These are phyloP conservation scores for Aspergillus pseudotamarii DNA, from an alignment of 2,329 filamentous ascomycete species.

Conservation along the genomic window DNA sequence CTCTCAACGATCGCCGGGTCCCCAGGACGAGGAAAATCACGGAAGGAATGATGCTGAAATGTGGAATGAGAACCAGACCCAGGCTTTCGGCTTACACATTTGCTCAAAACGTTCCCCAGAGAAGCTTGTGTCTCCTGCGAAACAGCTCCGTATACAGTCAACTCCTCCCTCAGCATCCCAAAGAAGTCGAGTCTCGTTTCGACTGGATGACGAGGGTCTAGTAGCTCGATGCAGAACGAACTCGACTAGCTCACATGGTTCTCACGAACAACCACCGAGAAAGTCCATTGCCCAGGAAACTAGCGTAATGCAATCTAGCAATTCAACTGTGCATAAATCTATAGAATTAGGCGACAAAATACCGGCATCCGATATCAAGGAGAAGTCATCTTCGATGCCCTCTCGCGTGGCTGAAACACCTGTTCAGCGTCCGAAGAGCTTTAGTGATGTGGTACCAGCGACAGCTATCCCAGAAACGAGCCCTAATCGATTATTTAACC, in stretches of 20 bases:
- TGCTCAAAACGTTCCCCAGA: constrained; percentile 11
- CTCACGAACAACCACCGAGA: constrained; percentile 11
- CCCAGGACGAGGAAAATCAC: constrained; percentile 10
- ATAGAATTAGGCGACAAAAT: constrained; percentile 10
- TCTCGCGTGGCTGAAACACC: constrained; percentile 46
- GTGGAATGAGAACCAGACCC: constrained; percentile 7
- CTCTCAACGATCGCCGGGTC: constrained; percentile 38
- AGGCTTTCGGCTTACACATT: constrained; percentile 4
- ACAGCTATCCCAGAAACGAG: constrained; percentile 45
- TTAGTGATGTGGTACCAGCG: constrained; percentile 31
- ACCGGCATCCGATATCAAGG: constrained; percentile 18
- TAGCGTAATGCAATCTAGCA: constrained; percentile 19
- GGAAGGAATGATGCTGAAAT: constrained; percentile 2
- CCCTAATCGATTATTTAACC: constrained; percentile 29
- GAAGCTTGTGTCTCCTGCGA: constrained; percentile 16
- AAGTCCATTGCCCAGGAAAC: constrained; percentile 12
- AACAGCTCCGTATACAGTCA: constrained; percentile 21
- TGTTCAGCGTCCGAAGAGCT: constrained; percentile 25
- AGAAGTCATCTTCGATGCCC: constrained; percentile 41
- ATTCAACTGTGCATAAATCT: constrained; percentile 12
- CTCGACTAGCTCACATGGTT: constrained; percentile 13
- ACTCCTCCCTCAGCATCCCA: constrained; percentile 29
- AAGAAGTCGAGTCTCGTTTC: constrained; percentile 11
- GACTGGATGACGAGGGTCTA: constrained; percentile 7
- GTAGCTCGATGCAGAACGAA: constrained; percentile 11